A percentile compares a stretch with the other conserved stretches of the same genome.
These are phyloP conservation scores for Suillus subaureus DNA, from an alignment of 768 basidiomycete species.

Conservation along the genomic window DNA sequence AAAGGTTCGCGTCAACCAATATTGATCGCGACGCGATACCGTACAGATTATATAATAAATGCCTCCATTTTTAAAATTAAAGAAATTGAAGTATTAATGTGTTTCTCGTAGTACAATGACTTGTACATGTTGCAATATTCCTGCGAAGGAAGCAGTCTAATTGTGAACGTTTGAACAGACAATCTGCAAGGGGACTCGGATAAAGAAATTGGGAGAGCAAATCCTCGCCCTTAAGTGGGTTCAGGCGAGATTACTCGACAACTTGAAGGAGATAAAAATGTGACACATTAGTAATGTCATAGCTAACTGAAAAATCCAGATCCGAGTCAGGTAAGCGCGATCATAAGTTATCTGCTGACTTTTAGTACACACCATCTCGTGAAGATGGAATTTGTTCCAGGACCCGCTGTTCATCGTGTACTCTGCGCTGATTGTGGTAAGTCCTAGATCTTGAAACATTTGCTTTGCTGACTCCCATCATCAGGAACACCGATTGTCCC, in stretches of 20 bases:
- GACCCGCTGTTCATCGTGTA: conserved; percentile 77
- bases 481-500: conserved; percentile 84
- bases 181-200: not conserved
- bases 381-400: conserved; percentile 77
- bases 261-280: not conserved
- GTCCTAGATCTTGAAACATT: conserved; percentile 18
- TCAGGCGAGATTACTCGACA: not conserved
- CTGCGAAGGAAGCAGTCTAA: not conserved
- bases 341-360: not conserved
- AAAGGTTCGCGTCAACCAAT: not conserved
- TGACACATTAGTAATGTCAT: not conserved
- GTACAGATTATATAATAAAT: not conserved
- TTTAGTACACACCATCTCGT: not conserved
- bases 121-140: not conserved
- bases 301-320: not conserved
- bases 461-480: conserved; percentile 13
- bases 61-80: not conserved
- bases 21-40: conserved; percentile 2
- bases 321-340: not conserved
- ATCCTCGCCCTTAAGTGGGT: not conserved
- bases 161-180: not conserved
- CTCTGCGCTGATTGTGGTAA: conserved; percentile 89
- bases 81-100: not conserved
- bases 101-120: not conserved
- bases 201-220: not conserved